Conservation (phyloP, 352 stramenopile genomes). For the Phytophthora palmivora region DNA sequence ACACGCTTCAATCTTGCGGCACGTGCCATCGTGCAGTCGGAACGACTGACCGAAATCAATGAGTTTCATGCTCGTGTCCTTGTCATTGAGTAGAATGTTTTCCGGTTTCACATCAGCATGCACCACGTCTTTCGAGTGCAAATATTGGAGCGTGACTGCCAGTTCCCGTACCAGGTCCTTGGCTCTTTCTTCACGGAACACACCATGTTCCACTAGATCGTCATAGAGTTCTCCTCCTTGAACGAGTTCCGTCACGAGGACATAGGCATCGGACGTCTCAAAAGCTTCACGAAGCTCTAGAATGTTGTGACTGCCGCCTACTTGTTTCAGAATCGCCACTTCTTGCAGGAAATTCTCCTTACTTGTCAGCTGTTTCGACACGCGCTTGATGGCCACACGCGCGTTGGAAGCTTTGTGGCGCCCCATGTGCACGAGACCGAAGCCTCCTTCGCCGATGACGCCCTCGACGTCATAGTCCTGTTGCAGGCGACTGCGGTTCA, state of each 20-base stretch:
- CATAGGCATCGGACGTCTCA: slow-evolving; percentile 60
- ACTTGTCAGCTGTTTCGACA: slow-evolving; percentile 53
- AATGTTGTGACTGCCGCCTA: slow-evolving; percentile 51
- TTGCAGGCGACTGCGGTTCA: slow-evolving; percentile 36
- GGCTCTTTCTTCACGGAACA: slow-evolving; percentile 47
- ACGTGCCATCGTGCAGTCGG: slow-evolving; percentile 21
- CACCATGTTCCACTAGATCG: slow-evolving; percentile 49
- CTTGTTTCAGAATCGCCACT: slow-evolving; percentile 53
- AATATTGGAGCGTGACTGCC: slow-evolving; percentile 43
- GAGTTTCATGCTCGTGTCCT: slow-evolving; percentile 54
- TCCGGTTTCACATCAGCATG: slow-evolving; percentile 67
- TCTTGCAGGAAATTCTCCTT: slow-evolving; percentile 65
- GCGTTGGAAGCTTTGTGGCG: slow-evolving; percentile 52
- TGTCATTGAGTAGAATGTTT: slow-evolving; percentile 57
- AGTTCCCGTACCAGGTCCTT: slow-evolving; percentile 46
- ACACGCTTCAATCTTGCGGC: slow-evolving; percentile 31
- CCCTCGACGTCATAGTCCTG: slow-evolving; percentile 54
- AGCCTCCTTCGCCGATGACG: slow-evolving; percentile 62
- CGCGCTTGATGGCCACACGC: slow-evolving; percentile 62
- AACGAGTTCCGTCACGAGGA: slow-evolving; percentile 66
- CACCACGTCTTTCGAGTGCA: slow-evolving; percentile 56
- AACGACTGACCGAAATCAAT: slow-evolving; percentile 88
- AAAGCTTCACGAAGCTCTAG: slow-evolving; percentile 62
- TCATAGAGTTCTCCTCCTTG: slow-evolving; percentile 62
- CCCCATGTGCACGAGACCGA: slow-evolving; percentile 49